Conservation (phyloP, 305 asterid genomes). For the Striga hermonthica region DNA sequence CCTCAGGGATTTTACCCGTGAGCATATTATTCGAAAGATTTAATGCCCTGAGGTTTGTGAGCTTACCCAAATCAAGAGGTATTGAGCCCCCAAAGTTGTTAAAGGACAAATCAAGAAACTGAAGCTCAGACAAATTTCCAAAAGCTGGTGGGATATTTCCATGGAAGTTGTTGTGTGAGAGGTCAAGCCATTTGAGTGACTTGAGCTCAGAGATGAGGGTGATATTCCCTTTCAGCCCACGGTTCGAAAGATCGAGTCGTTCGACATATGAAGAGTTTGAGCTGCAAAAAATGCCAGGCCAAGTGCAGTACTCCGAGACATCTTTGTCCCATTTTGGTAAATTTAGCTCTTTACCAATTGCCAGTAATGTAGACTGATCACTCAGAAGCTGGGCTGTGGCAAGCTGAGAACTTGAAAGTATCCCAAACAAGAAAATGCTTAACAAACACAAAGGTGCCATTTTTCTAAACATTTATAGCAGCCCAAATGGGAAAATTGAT, state of each 20-base stretch:
- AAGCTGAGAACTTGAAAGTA: slow-evolving; percentile 50
- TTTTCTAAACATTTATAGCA: neutral
- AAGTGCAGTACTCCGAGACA: slow-evolving; percentile 59
- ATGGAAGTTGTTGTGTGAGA: slow-evolving; percentile 71
- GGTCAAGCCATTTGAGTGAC: slow-evolving; percentile 77
- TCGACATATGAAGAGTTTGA: slow-evolving; percentile 52
- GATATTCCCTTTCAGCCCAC: slow-evolving; percentile 74
- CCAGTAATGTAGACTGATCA: slow-evolving; percentile 50
- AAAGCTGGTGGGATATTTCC: slow-evolving; percentile 65
- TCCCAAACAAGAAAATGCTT: slow-evolving; percentile 44
- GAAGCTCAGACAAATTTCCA: slow-evolving; percentile 64
- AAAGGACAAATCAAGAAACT: slow-evolving; percentile 88
- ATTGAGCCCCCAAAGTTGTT: slow-evolving; percentile 62
- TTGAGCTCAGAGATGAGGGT: slow-evolving; percentile 71
- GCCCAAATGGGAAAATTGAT: slow-evolving; percentile 6
- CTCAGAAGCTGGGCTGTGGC: slow-evolving; percentile 39
- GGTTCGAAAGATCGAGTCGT: slow-evolving; percentile 71
- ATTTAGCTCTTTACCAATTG: slow-evolving; percentile 55
- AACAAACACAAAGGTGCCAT: slow-evolving; percentile 51
- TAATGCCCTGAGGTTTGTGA: slow-evolving; percentile 53
- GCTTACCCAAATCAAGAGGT: slow-evolving; percentile 65
- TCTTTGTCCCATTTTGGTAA: slow-evolving; percentile 60
- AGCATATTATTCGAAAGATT: slow-evolving; percentile 70
- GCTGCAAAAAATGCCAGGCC: slow-evolving; percentile 75
- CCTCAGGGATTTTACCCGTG: slow-evolving; percentile 62